These are phyloP conservation scores for Mortierella sp. DNA, from an alignment of 371 early-diverging fungal species.

Conservation along the genomic window DNA sequence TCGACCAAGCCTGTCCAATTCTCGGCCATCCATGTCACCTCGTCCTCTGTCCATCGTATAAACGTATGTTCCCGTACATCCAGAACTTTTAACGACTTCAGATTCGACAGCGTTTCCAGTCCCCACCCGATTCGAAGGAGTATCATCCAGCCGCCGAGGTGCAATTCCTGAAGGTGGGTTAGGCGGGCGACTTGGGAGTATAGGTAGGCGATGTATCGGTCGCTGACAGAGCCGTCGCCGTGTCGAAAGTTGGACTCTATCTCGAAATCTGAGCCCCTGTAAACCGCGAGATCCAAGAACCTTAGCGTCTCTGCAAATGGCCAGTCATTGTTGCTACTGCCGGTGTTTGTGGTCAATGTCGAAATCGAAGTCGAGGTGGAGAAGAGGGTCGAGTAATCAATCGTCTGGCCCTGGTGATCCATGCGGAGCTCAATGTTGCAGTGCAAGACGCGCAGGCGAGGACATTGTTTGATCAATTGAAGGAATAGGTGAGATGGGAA, in stretches of 20 bases:
- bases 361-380: neutral
- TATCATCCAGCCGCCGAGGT: constrained; percentile 24
- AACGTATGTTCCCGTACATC: constrained; percentile 25
- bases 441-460: neutral
- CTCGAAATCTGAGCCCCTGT: constrained; percentile 11
- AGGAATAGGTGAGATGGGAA: constrained; percentile 18
- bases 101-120: neutral
- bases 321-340: neutral
- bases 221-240: neutral
- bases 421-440: neutral
- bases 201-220: constrained; percentile 12
- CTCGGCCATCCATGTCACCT: constrained; percentile 15
- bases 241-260: constrained; percentile 11
- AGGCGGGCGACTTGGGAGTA: constrained; percentile 14
- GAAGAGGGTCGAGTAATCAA: constrained; percentile 7
- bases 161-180: neutral
- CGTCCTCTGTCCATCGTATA: neutral
- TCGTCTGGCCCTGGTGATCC: neutral
- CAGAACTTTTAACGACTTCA: constrained; percentile 13
- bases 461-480: constrained; percentile 6
- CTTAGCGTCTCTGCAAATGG: constrained; percentile 5
- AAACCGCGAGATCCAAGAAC: constrained; percentile 7
- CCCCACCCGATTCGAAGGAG: neutral
- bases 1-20: constrained; percentile 17
- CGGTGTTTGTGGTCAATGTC: neutral